Evolutionary conservation across 768 basidiomycete genomes (phyloP).

Genomic region (Kwoniella europaea): DNA sequence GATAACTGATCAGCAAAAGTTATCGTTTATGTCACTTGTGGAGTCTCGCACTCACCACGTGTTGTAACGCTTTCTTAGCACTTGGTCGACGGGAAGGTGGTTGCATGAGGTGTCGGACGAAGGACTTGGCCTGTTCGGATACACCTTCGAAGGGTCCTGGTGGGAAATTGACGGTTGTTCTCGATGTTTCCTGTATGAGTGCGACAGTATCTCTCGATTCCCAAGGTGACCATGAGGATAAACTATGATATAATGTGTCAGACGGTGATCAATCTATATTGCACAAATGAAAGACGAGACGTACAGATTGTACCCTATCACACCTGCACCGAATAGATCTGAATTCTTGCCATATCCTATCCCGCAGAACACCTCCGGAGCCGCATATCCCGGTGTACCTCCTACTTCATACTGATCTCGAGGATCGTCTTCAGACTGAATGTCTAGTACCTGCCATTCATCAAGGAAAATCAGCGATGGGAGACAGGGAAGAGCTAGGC

Average conservation of each 20-base stretch:
- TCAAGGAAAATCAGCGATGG: no score
- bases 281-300: not conserved
- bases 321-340: slow-evolving; percentile 43
- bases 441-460: slow-evolving; percentile 28
- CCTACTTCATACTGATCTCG: slow-evolving; percentile 33
- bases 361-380: slow-evolving; percentile 36
- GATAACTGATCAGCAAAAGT: not conserved
- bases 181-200: slow-evolving; percentile 35
- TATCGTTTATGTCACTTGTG: not conserved
- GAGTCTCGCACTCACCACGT: slow-evolving; percentile 18
- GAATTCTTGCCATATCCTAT: slow-evolving; percentile 43
- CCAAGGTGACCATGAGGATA: slow-evolving; percentile 44
- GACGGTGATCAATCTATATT: not conserved
- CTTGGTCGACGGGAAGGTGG: slow-evolving; percentile 25
- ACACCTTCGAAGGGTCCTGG: slow-evolving; percentile 37
- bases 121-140: slow-evolving; percentile 33
- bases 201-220: slow-evolving; percentile 28
- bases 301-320: slow-evolving; percentile 41
- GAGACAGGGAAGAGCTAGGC: no score
- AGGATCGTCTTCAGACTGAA: slow-evolving; percentile 25
- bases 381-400: slow-evolving; percentile 45
- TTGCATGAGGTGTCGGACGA: slow-evolving; percentile 27
- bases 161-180: slow-evolving; percentile 27
- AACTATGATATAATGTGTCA: slow-evolving; percentile 10
- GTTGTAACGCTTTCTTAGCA: slow-evolving; percentile 25